A percentile compares a stretch with the other conserved stretches of the same genome.
These are phyloP conservation scores for Fraxinus excelsior DNA, from an alignment of 257 asterid species.

Conservation along the genomic window DNA sequence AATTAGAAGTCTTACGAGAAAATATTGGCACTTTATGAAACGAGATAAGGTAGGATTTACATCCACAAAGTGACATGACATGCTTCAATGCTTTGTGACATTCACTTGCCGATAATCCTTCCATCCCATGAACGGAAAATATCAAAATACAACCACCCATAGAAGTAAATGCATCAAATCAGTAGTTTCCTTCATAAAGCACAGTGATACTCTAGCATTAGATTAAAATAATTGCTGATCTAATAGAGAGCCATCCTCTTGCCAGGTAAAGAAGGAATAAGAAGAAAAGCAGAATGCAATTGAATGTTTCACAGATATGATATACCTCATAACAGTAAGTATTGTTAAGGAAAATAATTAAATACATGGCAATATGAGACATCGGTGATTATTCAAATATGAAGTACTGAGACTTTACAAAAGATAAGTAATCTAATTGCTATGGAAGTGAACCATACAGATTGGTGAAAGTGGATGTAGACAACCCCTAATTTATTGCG, in stretches of 20 bases:
- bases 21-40: slow-evolving; percentile 11
- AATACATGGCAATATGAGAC: not conserved
- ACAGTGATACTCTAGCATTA: not conserved
- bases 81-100: not conserved
- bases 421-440: not conserved
- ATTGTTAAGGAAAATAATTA: not conserved
- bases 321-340: not conserved
- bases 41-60: slow-evolving; percentile 1
- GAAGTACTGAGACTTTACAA: not conserved
- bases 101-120: not conserved
- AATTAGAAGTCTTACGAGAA: slow-evolving; percentile 5
- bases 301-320: not conserved
- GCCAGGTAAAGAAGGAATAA: not conserved
- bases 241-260: not conserved
- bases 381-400: not conserved
- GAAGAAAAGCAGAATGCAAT: not conserved
- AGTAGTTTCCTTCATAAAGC: not conserved
- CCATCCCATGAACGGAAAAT: not conserved
- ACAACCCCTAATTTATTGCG: not conserved
- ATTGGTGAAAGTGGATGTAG: not conserved
- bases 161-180: not conserved
- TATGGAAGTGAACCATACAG: not conserved
- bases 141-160: not conserved
- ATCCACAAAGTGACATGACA: slow-evolving; percentile 2
- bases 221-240: not conserved